Evolutionary conservation across 805 yeast genomes (phyloP).

Genomic region (Candida manassasensis): DNA sequence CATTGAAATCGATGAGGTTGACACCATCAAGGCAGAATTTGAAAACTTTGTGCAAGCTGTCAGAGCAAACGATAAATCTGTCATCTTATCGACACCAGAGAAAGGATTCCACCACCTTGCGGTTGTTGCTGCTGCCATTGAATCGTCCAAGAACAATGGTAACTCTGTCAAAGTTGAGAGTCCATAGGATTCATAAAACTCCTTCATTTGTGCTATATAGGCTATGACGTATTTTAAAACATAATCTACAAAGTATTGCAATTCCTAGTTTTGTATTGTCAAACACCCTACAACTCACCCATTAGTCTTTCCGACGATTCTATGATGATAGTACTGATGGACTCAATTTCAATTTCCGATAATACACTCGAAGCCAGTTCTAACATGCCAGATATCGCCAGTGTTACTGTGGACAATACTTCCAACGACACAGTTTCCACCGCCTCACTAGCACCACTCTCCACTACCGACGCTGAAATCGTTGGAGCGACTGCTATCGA

Average conservation of each 20-base stretch:
- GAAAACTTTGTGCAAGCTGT: constrained; percentile 56
- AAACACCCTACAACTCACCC: constrained; percentile 2
- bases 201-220: too few relatives aligned
- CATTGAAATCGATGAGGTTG: constrained; percentile 41
- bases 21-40: constrained; percentile 44
- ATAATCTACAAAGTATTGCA: too few relatives aligned
- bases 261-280: too few relatives aligned
- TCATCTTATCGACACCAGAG: constrained; percentile 60
- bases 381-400: not conserved
- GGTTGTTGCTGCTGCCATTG: constrained; percentile 77
- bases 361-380: not conserved
- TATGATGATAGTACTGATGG: constrained; percentile 1
- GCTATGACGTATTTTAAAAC: too few relatives aligned
- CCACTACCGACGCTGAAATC: not conserved
- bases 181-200: constrained; percentile 9
- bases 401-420: not conserved
- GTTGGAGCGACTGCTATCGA: not conserved
- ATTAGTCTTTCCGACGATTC: not conserved
- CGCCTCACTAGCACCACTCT: too few relatives aligned
- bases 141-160: constrained; percentile 58
- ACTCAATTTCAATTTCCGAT: not conserved
- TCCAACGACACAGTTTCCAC: not conserved
- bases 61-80: constrained; percentile 51
- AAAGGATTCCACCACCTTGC: constrained; percentile 91
- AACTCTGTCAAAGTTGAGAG: constrained; percentile 43